Evolutionary conservation across 495 filamentous ascomycete species (phyloP).

Genomic region (Talaromyces thailandensis): DNA sequence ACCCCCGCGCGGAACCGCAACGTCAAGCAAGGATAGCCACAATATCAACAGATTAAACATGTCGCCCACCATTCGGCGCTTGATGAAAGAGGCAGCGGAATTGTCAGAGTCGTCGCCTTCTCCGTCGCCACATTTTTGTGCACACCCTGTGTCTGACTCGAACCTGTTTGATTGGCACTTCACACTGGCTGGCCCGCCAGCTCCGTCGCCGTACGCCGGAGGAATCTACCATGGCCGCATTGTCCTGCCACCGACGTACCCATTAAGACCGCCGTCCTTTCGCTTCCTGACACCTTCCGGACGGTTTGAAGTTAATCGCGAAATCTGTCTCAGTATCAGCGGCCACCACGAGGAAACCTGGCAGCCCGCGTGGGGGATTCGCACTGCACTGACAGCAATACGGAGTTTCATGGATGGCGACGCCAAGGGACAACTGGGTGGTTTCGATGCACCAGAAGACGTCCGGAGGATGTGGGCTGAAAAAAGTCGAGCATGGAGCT

Average conservation of each 20-base stretch:
- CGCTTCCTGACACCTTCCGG: conserved; percentile 89
- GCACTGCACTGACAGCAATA: conserved; percentile 48
- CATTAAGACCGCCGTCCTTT: conserved; percentile 82
- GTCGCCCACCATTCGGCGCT: conserved; percentile 41
- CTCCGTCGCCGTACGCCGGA: conserved; percentile 61
- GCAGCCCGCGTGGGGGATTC: conserved; percentile 95
- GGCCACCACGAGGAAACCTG: conserved; percentile 97
- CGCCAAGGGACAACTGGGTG: conserved; percentile 69
- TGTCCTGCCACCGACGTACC: conserved; percentile 78
- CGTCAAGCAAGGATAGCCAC: neutral
- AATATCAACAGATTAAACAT: conserved; percentile 10
- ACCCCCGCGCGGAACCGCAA: neutral
- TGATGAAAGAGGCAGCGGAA: conserved; percentile 72
- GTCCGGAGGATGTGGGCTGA: conserved; percentile 57
- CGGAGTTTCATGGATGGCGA: conserved; percentile 45
- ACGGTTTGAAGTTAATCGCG: conserved; percentile 91
- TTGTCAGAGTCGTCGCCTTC: conserved; percentile 49
- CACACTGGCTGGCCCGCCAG: conserved; percentile 84
- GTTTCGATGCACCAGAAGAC: conserved; percentile 60
- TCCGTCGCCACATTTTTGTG: conserved; percentile 74
- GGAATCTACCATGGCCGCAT: conserved; percentile 97
- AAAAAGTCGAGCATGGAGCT: conserved; percentile 53
- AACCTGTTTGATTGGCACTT: conserved; percentile 99
- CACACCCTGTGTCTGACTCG: conserved; percentile 62
- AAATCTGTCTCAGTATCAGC: conserved; percentile 89